Evolutionary conservation across 257 asterid species (phyloP), one percentile per base, ranked within the genome.

Genomic region (Primulina huaijiensis): DNA sequence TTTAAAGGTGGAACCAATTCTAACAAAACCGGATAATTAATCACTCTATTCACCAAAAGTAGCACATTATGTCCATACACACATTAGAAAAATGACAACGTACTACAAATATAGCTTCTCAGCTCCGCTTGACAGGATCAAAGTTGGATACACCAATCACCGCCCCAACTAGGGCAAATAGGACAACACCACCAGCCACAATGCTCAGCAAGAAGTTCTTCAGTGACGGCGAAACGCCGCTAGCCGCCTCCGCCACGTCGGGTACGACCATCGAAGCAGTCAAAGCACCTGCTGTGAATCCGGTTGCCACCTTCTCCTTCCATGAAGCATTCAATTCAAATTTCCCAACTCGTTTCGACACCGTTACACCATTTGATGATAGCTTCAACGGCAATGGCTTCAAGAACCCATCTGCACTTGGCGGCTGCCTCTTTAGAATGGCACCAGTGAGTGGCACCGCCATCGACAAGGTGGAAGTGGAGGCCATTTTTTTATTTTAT

Each of bases 121-220:
- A 43, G 55, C 55, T 43, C n/a, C 55, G 73, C 75, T 82, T 57
- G 87, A 92, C 95, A 30, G 97, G 98, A 65, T 90, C 98, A 50
- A 92, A 92, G 85, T 87, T 92, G 74, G 97, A 37, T 55, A 79
- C 82, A 69, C 75, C 84, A 38, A 75, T 31, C 23, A 82, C 38
- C 37, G 84, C 87, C n/a, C 82, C 82, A 7, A 72, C 0, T 43
- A 82, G 31, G 60, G 77, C 80, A n/a, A 19, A 64, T 37, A 77
- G 77, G 29, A 82, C 87, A 14, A 67, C 72, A 43, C 87, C 84
- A 37, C 87, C 87, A n/a, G 84, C 81, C 17, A 46, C 65, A 59
- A 79, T 82, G 75, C 87, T 82, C 55, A 82, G 82, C 81, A 82
- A 66, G 76, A 82, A 82, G 78, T 79, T 82, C 79, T 79, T 79